Evolutionary conservation across 2,329 filamentous ascomycete species (phyloP).

Genomic region (Fusarium buxicola): DNA sequence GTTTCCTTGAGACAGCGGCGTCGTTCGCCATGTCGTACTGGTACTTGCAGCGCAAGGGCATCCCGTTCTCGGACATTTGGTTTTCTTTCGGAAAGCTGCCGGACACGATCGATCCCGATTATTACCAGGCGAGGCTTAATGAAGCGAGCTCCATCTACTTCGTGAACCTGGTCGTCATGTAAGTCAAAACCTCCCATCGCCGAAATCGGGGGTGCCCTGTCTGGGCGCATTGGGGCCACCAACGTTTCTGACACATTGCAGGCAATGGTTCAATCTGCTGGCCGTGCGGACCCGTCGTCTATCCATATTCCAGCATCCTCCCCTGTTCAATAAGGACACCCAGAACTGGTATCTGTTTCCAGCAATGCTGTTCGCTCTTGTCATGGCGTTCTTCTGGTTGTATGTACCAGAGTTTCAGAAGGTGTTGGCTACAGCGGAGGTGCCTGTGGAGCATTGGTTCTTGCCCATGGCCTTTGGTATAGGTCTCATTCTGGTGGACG

Average conservation of each 20-base stretch:
- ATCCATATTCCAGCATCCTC: conserved; percentile 78
- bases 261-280: conserved; percentile 80
- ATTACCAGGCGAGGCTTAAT: conserved; percentile 67
- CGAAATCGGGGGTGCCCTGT: conserved; percentile 18
- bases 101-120: conserved; percentile 62
- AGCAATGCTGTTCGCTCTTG: conserved; percentile 75
- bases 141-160: conserved; percentile 81
- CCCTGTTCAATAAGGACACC: conserved; percentile 71
- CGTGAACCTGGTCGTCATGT: conserved; percentile 82
- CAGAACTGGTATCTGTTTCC: conserved; percentile 78
- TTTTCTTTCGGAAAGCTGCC: conserved; percentile 72
- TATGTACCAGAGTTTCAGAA: conserved; percentile 75
- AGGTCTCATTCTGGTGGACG: conserved; percentile 23
- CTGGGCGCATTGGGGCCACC: neutral
- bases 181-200: conserved; percentile 16
- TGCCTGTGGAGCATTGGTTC: conserved; percentile 82
- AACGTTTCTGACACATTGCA: conserved; percentile 22
- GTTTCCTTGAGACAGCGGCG: conserved; percentile 69
- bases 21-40: conserved; percentile 75
- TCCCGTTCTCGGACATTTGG: conserved; percentile 74
- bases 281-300: conserved; percentile 73
- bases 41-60: conserved; percentile 71
- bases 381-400: conserved; percentile 76
- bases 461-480: conserved; percentile 77
- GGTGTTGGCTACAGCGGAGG: conserved; percentile 68